These are phyloP conservation scores for Gossypium anomalum DNA, from an alignment of 345 rosid genomes.

Conservation along the genomic window DNA sequence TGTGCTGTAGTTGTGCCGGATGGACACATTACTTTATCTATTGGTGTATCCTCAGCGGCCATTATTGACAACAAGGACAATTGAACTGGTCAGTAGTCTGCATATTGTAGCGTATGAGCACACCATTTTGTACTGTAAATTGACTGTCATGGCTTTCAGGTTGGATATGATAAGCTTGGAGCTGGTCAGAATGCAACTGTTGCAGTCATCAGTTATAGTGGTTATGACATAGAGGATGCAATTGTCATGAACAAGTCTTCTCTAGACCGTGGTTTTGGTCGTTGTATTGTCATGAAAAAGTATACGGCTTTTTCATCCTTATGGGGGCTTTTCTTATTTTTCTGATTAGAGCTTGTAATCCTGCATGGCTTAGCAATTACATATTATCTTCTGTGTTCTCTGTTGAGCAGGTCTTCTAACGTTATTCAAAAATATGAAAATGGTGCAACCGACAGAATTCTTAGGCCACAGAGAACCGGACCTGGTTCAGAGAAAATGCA, in stretches of 20 bases:
- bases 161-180: conserved; percentile 95
- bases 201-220: conserved; percentile 94
- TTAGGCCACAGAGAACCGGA: conserved; percentile 64
- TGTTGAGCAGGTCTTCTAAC: conserved; percentile 44
- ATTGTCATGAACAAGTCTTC: conserved; percentile 97
- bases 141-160: conserved; percentile 47
- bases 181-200: conserved; percentile 99
- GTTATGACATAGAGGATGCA: conserved; percentile 97
- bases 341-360: not conserved
- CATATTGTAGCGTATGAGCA: not conserved
- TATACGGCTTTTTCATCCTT: conserved; percentile 23
- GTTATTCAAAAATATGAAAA: conserved; percentile 45
- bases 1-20: conserved; percentile 56
- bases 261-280: conserved; percentile 97
- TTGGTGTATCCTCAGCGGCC: conserved; percentile 96
- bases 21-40: conserved; percentile 83
- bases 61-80: conserved; percentile 86
- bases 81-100: conserved; percentile 65
- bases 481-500: conserved; percentile 64
- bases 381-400: conserved; percentile 12
- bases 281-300: conserved; percentile 94
- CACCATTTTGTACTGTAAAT: conserved; percentile 9
- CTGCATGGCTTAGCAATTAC: conserved; percentile 2
- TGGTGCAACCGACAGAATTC: conserved; percentile 49
- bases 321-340: conserved; percentile 7